Conservation (phyloP, 2,329 filamentous ascomycete genomes). For the Exophiala dermatitidis region DNA sequence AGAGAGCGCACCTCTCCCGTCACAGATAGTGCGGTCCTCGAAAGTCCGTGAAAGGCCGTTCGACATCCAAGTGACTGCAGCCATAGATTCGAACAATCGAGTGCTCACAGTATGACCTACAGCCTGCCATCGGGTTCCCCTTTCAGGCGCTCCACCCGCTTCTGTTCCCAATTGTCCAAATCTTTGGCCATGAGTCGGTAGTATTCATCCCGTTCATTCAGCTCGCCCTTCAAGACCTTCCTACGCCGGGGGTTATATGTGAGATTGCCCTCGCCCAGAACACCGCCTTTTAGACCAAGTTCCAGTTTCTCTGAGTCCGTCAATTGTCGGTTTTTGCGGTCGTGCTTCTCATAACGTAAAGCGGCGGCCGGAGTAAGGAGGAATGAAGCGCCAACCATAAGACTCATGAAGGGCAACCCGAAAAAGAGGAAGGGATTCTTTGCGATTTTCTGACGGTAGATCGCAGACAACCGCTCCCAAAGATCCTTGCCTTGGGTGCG, state of each 20-base stretch:
- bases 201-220: slow-evolving; percentile 41
- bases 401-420: slow-evolving; percentile 81
- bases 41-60: no score
- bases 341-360: slow-evolving; percentile 85
- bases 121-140: slow-evolving; percentile 85
- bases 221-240: slow-evolving; percentile 20
- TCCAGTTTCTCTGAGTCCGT: slow-evolving; percentile 80
- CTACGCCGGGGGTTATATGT: slow-evolving; percentile 40
- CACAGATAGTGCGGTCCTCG: no score
- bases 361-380: slow-evolving; percentile 91
- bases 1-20: no score
- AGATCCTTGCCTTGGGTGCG: slow-evolving; percentile 26
- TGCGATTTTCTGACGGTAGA: slow-evolving; percentile 67
- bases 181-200: slow-evolving; percentile 73
- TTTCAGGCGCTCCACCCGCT: slow-evolving; percentile 78
- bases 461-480: slow-evolving; percentile 54
- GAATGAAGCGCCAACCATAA: slow-evolving; percentile 89
- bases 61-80: no score
- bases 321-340: slow-evolving; percentile 79
- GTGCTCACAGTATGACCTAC: slow-evolving; percentile 32
- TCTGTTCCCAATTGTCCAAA: slow-evolving; percentile 93
- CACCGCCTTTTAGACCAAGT: slow-evolving; percentile 63
- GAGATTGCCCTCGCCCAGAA: slow-evolving; percentile 70
- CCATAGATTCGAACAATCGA: background rate
- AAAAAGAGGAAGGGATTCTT: slow-evolving; percentile 86